These are phyloP conservation scores for Phytophthora brassicae DNA, from an alignment of 352 stramenopile species.

Conservation along the genomic window DNA sequence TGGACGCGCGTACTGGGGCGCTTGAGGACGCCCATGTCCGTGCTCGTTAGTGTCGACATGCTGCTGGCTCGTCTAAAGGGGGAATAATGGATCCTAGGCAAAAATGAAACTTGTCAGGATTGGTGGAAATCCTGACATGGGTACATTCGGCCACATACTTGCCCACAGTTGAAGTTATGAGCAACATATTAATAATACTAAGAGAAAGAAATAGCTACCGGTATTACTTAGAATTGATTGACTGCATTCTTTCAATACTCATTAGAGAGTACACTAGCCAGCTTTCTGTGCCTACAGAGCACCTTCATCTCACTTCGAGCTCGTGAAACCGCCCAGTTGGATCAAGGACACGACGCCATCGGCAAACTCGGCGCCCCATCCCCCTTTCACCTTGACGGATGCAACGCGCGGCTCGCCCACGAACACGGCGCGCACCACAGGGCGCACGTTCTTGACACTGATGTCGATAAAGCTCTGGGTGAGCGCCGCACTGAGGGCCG, in stretches of 20 bases:
- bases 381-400: slow-evolving; percentile 77
- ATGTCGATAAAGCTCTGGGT: slow-evolving; percentile 85
- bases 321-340: slow-evolving; percentile 67
- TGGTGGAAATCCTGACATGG: slow-evolving; percentile 13
- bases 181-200: too few species aligned
- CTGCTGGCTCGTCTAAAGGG: not conserved
- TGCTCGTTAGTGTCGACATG: slow-evolving; percentile 86
- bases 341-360: slow-evolving; percentile 61
- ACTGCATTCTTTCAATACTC: not conserved
- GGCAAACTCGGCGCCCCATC: slow-evolving; percentile 71
- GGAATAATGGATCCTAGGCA: slow-evolving; percentile 16
- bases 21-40: slow-evolving; percentile 83
- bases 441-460: slow-evolving; percentile 77
- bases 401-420: slow-evolving; percentile 74
- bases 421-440: slow-evolving; percentile 77
- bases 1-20: slow-evolving; percentile 78
- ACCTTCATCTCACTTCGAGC: slow-evolving; percentile 20
- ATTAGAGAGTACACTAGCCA: not conserved
- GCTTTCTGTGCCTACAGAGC: not conserved
- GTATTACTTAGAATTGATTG: not conserved
- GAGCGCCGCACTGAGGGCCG: slow-evolving; percentile 51
- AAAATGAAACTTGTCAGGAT: slow-evolving; percentile 4
- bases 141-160: not conserved
- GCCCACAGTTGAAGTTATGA: not conserved
- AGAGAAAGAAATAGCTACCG: too few species aligned